Conservation (phyloP, 768 basidiomycete genomes). For the Tylopilus plumbeoviolaceoides region DNA sequence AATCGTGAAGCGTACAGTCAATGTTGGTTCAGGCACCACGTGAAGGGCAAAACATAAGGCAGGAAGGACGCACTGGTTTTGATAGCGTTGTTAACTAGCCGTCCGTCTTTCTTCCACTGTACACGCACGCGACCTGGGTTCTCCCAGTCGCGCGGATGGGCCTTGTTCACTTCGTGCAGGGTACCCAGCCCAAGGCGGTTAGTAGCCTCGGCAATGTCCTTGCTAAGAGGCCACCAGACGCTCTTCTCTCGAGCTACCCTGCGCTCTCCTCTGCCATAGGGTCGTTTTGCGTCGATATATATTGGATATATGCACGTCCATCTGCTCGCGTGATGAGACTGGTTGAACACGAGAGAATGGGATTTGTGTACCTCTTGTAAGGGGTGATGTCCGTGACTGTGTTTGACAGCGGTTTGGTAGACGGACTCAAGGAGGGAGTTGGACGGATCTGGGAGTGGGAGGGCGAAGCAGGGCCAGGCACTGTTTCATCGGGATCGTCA, state of each 20-base stretch:
- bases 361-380: conserved; percentile 66
- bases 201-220: conserved; percentile 86
- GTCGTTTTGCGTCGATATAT: conserved; percentile 93
- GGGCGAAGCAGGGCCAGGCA: conserved; percentile 56
- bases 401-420: conserved; percentile 29
- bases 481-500: conserved; percentile 30
- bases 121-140: conserved; percentile 95
- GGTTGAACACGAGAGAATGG: neutral
- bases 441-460: conserved; percentile 29
- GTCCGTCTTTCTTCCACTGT: conserved; percentile 82
- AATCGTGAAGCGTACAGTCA: neutral
- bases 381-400: conserved; percentile 72
- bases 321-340: conserved; percentile 37
- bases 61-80: conserved; percentile 60
- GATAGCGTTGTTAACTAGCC: conserved; percentile 60
- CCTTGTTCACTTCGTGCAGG: conserved; percentile 85
- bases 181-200: conserved; percentile 71
- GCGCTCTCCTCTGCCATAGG: conserved; percentile 79
- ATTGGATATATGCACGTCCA: conserved; percentile 97
- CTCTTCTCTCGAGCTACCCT: conserved; percentile 74
- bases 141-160: conserved; percentile 96
- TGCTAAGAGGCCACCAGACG: conserved; percentile 93
- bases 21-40: neutral
- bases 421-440: conserved; percentile 11
- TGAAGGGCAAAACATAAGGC: neutral